These are phyloP conservation scores for Cryptosporidium baileyi DNA, from an alignment of 169 alveolate genomes.

Conservation along the genomic window DNA sequence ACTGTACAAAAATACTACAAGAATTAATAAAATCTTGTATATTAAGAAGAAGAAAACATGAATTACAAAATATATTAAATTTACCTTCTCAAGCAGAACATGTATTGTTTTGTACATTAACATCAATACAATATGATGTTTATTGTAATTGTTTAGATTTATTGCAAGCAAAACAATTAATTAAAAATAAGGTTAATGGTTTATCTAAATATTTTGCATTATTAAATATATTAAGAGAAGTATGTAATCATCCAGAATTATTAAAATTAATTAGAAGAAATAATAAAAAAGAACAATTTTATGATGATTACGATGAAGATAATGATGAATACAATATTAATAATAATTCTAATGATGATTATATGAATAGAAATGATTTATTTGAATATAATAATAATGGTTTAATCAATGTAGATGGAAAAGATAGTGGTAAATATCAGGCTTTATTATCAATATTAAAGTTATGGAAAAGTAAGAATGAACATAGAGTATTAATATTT, in stretches of 20 bases:
- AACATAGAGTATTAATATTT: constrained; percentile 48
- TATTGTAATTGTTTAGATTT: constrained; percentile 67
- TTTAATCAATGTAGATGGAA: no score
- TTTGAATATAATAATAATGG: not conserved
- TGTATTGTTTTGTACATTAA: constrained; percentile 74
- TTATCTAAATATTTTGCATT: constrained; percentile 53
- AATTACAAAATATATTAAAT: constrained; percentile 23
- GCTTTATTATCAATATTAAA: constrained; percentile 48
- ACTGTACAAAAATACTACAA: constrained; percentile 46
- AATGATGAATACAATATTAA: constrained; percentile 1
- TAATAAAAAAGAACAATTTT: not conserved
- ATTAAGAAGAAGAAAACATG: constrained; percentile 62
- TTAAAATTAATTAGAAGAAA: constrained; percentile 51
- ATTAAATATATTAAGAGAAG: constrained; percentile 73
- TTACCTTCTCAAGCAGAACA: constrained; percentile 78
- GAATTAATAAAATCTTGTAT: constrained; percentile 42
- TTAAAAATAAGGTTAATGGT: constrained; percentile 33
- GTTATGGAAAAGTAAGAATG: constrained; percentile 36
- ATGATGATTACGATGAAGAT: constrained; percentile 12
- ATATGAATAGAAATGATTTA: not conserved
- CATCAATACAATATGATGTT: constrained; percentile 76
- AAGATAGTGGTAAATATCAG: constrained; percentile 61
- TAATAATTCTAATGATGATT: not conserved
- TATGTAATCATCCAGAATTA: constrained; percentile 82
- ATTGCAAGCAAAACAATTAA: constrained; percentile 33